phyloP scores from a whole-genome alignment of 2,329 filamentous ascomycete species.

The Alternaria longipes region DNA sequence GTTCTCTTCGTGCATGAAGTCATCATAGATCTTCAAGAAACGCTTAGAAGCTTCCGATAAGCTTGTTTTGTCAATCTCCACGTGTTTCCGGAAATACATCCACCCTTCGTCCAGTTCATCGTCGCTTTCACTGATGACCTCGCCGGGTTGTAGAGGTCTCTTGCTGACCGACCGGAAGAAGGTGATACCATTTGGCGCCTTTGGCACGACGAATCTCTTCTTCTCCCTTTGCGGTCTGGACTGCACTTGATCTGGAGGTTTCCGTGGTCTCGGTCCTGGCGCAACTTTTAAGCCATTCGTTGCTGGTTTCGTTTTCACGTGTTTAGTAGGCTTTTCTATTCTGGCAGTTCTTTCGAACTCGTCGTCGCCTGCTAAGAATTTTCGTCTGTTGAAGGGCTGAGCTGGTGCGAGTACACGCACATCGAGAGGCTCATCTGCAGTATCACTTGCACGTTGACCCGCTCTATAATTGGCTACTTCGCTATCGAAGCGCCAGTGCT shows the following conservation, averaged over 20 bases:
- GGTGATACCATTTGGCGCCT: slow-evolving; percentile 40
- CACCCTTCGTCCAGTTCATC: slow-evolving; percentile 53
- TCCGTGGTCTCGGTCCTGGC: slow-evolving; percentile 12
- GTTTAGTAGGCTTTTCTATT: slow-evolving; percentile 17
- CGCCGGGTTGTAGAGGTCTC: slow-evolving; percentile 49
- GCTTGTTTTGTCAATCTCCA: slow-evolving; percentile 26
- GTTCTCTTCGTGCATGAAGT: slow-evolving; percentile 50
- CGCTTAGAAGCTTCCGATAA: slow-evolving; percentile 29
- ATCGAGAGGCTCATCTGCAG: slow-evolving; percentile 36
- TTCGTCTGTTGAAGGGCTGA: slow-evolving; percentile 46
- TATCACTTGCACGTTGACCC: slow-evolving; percentile 35
- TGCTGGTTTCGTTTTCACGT: not conserved
- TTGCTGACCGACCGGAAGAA: slow-evolving; percentile 55
- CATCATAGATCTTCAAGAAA: slow-evolving; percentile 52
- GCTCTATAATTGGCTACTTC: slow-evolving; percentile 30
- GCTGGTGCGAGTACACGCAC: slow-evolving; percentile 46
- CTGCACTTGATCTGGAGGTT: slow-evolving; percentile 28
- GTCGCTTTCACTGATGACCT: slow-evolving; percentile 55
- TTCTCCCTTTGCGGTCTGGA: slow-evolving; percentile 19
- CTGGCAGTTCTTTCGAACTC: slow-evolving; percentile 30
- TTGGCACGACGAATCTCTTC: slow-evolving; percentile 50
- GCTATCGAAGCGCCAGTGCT: slow-evolving; percentile 28
- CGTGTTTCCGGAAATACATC: slow-evolving; percentile 44
- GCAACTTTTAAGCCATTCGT: not conserved
- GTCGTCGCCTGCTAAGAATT: slow-evolving; percentile 47